Percentiles rank a stretch among this genome's conserved stretches.
These are phyloP conservation scores for Hyphopichia burtonii DNA, from an alignment of 1,139 yeast species.

Conservation along the genomic window DNA sequence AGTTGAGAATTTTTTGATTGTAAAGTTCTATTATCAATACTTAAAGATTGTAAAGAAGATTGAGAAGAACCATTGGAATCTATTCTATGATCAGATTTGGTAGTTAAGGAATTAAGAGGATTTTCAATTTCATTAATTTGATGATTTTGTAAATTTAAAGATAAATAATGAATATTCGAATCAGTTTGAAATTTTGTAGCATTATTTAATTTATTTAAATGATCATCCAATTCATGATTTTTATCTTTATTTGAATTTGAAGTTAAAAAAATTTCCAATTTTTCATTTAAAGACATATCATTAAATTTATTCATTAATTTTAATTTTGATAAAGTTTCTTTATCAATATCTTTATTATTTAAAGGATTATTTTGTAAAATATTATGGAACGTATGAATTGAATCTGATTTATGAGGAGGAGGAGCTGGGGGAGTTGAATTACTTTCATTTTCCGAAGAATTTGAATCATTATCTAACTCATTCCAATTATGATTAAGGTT, in stretches of 20 bases:
- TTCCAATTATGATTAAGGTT: constrained; percentile 24
- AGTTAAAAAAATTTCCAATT: constrained; percentile 34
- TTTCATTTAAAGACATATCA: constrained; percentile 38
- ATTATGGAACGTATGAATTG: constrained; percentile 2
- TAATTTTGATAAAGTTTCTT: constrained; percentile 20
- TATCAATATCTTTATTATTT: constrained; percentile 18
- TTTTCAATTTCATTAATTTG: constrained; percentile 22
- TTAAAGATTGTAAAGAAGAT: constrained; percentile 43
- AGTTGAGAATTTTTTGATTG: constrained; percentile 22
- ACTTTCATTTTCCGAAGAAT: constrained; percentile 21
- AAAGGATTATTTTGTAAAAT: constrained; percentile 1
- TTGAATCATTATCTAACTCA: constrained; percentile 12
- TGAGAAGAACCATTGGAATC: constrained; percentile 44
- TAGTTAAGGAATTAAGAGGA: constrained; percentile 35
- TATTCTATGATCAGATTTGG: constrained; percentile 29
- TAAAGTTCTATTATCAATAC: constrained; percentile 35
- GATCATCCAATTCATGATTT: constrained; percentile 31
- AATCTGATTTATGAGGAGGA: constrained; percentile 21
- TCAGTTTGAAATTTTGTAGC: constrained; percentile 28
- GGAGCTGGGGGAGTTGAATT: constrained; percentile 28
- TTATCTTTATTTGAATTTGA: constrained; percentile 6
- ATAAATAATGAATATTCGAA: constrained; percentile 36
- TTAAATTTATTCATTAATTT: constrained; percentile 22
- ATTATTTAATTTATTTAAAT: constrained; percentile 30
- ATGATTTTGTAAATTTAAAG: constrained; percentile 31